Base-by-base conservation (phyloP, 768 basidiomycete genomes). In the Lentinula lateritia region DNA sequence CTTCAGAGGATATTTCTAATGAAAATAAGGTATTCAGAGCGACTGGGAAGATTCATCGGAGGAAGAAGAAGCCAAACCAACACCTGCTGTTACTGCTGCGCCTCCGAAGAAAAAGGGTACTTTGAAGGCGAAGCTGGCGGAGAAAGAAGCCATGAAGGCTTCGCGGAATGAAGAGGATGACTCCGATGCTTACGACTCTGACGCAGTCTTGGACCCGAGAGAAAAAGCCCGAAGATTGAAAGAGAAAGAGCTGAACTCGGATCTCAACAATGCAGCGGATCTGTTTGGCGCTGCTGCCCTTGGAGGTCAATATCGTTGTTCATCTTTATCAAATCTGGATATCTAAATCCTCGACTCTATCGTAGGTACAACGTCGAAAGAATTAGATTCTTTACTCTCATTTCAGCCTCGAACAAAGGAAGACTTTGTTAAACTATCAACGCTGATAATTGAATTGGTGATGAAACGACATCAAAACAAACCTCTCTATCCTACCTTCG, bases 41-140 rank as follows among this genome's bases (percentile, higher is more conserved):
- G 95, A 97, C 74, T 98, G 96, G 96, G 95, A 98, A 67, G 91
- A 80, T 38, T 90, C 90, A 0, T 87, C 87, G 6, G 85, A 84
- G 6, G 88, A 89, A 43, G 88, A 89, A 42, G 92, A 92, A 58
- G 83, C 86, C 78, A 68, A 78, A 63, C 74, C 82, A 52, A 73
- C 80, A 5, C 72, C 78, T 45, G 58, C 82, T 5, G 72, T 79
- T 3, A 66, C 83, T 0, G 83, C 79, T 50, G 86, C 87, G 16
- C 87, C 92, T 3, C 85, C 88, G 1, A 93, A 92, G 79, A 96
- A 97, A 77, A 97, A 95, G 76, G 93, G 92, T 58, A 92, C 89
- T 1, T 74, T 98, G 66, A 97, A 97, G 73, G 85, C 86, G 18
- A 96, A 95, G 73, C 76, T 98, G 2, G 94, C 94, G 0, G 93